phyloP scores from a whole-genome alignment of 345 rosid species.

The Dimocarpus longan region DNA sequence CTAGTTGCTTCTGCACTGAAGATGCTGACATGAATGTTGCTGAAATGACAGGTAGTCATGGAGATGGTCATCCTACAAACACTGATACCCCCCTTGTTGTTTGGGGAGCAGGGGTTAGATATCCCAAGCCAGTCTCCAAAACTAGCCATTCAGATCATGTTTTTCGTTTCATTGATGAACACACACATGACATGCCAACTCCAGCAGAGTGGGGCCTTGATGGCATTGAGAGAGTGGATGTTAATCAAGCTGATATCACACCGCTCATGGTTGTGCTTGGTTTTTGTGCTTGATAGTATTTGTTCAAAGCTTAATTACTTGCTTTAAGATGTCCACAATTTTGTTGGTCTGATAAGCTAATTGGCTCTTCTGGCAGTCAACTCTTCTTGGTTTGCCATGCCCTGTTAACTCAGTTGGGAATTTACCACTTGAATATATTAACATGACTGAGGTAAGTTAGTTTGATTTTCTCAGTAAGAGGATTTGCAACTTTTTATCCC shows the following conservation, averaged over 20 bases:
- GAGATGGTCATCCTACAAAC: conserved; percentile 92
- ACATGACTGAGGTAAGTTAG: conserved; percentile 69
- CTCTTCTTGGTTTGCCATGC: conserved; percentile 86
- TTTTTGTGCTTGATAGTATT: conserved; percentile 5
- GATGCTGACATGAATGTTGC: conserved; percentile 29
- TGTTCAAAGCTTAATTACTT: conserved; percentile 7
- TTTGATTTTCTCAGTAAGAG: not conserved
- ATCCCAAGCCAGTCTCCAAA: conserved; percentile 57
- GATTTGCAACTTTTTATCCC: too few species aligned
- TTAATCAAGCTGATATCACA: conserved; percentile 98
- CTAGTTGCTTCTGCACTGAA: not conserved
- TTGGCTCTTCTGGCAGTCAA: conserved; percentile 59
- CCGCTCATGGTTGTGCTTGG: conserved; percentile 72
- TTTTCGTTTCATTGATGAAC: conserved; percentile 76
- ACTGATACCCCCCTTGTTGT: conserved; percentile 97
- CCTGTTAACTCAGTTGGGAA: conserved; percentile 96
- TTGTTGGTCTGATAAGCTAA: conserved; percentile 25
- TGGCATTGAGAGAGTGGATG: conserved; percentile 87
- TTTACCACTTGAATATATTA: conserved; percentile 80
- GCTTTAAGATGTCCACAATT: conserved; percentile 11
- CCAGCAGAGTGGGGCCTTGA: conserved; percentile 83
- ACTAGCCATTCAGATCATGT: conserved; percentile 55
- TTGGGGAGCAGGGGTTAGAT: conserved; percentile 92
- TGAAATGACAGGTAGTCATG: conserved; percentile 76
- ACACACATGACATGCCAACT: conserved; percentile 81